Evolutionary conservation across 768 basidiomycete species (phyloP).

Genomic region (Trametes coccinea): DNA sequence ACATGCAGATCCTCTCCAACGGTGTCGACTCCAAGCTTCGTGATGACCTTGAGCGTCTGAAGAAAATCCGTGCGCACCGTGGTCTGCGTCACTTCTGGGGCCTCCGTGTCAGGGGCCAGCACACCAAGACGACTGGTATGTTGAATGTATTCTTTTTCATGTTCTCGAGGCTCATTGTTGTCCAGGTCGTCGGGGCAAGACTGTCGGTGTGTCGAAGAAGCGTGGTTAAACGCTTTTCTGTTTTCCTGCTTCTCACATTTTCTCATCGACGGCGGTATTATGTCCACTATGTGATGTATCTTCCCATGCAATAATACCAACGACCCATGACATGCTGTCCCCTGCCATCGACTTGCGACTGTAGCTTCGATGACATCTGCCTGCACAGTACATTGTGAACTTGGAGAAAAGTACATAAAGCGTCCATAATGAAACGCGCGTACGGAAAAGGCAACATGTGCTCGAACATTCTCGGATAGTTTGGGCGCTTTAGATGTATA

Average conservation of each 20-base stretch:
- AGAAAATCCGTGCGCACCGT: constrained; percentile 98
- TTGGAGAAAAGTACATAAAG: no score
- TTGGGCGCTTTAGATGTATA: constrained; percentile 10
- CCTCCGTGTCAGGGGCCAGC: constrained; percentile 94
- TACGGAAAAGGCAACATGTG: background rate
- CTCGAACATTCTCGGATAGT: constrained; percentile 25
- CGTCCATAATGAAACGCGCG: no score
- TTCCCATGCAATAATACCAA: constrained; percentile 23
- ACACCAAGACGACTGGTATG: constrained; percentile 97
- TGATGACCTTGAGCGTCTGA: constrained; percentile 96
- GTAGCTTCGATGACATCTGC: background rate
- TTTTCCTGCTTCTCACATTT: constrained; percentile 3
- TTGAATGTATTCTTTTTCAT: background rate
- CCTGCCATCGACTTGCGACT: background rate
- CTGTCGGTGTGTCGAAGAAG: constrained; percentile 96
- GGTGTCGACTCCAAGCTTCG: constrained; percentile 96
- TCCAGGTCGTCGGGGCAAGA: constrained; percentile 90
- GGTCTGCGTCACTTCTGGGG: constrained; percentile 94
- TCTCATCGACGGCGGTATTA: constrained; percentile 23
- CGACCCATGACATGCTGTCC: constrained; percentile 22
- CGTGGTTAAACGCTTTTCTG: constrained; percentile 44
- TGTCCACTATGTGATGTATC: constrained; percentile 24
- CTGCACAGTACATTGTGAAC: no score
- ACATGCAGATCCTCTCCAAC: constrained; percentile 94
- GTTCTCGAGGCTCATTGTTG: background rate